A percentile compares a stretch with the other conserved stretches of the same genome.
Conservation (phyloP, 1,284 basidiomycete species). For the Sanguinoderma infundibulare region DNA sequence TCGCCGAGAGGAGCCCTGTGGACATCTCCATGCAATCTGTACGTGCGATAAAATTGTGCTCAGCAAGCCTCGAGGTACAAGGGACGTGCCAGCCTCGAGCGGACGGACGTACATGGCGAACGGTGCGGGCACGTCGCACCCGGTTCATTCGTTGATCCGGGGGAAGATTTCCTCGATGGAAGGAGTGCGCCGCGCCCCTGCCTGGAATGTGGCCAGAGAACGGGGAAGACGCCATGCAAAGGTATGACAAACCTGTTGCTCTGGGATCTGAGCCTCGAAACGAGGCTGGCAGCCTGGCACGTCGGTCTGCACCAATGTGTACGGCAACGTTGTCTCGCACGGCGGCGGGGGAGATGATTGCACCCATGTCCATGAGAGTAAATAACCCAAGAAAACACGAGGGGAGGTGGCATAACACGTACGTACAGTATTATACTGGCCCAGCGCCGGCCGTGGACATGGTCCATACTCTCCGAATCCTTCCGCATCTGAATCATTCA, state of each 20-base stretch:
- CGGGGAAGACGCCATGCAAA: not conserved
- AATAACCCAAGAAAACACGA: constrained; percentile 1
- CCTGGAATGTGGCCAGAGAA: not conserved
- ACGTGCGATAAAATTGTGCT: not conserved
- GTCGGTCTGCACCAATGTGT: no score
- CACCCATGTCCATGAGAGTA: not conserved
- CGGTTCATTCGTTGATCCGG: not conserved
- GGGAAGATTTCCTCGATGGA: not conserved
- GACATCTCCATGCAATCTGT: not conserved
- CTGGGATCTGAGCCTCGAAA: constrained; percentile 15
- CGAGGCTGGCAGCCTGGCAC: constrained; percentile 6
- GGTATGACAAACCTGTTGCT: not conserved
- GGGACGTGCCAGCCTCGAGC: not conserved
- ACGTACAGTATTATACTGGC: constrained; percentile 9
- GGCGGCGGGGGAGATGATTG: no score
- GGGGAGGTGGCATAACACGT: constrained; percentile 8
- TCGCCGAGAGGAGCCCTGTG: not conserved
- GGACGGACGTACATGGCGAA: not conserved
- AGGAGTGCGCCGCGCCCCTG: not conserved
- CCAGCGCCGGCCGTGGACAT: not conserved
- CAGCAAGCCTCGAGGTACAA: not conserved
- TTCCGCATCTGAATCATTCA: not conserved
- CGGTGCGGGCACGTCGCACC: not conserved
- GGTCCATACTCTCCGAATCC: not conserved
- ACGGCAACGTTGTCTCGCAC: not conserved